Base-by-base conservation (phyloP, 257 asterid genomes). In the Solanum commersonii region DNA sequence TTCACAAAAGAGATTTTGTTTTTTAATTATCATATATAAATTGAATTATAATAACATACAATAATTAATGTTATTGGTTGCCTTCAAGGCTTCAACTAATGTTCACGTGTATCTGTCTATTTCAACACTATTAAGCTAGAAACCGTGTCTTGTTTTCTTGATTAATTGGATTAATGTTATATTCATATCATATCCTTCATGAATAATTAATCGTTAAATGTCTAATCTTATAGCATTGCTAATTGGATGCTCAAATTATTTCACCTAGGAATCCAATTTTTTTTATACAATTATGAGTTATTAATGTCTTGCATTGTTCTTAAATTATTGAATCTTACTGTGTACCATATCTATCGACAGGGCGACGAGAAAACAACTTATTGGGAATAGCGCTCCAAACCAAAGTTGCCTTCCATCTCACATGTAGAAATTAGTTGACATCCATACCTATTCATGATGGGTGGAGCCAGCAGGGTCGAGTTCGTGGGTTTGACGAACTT, bases 401-500 rank as follows among this genome's bases (percentile, higher is more conserved):
- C 1, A 22, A 60, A 60, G 68, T 0, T 60, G 68, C 2, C 27
- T 22, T 60, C 68, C 68, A 60, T 22, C 68, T 60, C 68, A 22
- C 13, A 60, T 60, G 68, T 60, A 60, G 68, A 60, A 60, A 60
- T 60, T 15, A 22, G 25, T 59, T 22, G 68, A 59, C 12, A 20
- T 8, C n/a, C 68, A 59, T 59, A 23, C 68, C 68, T 59, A 59
- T 22, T 3, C 68, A 59, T 8, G 68, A 59, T 60, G 11, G 63
- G 63, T 16, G 63, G 63, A 52, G 63, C 63, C 63, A 49, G 8
- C 20, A 5, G 60, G 8, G 22, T 49, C 59, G 59, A 49, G 22
- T 49, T 49, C 0, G 0, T 49, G 22, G 3, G 8, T 49, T 49
- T 3, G 60, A 49, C 60, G 1, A 49, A 49, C 3, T 0, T 0